A percentile compares a stretch with the other conserved stretches of the same genome.
These are phyloP conservation scores for Rubia yunnanensis DNA, from an alignment of 257 asterid genomes.

Conservation along the genomic window DNA sequence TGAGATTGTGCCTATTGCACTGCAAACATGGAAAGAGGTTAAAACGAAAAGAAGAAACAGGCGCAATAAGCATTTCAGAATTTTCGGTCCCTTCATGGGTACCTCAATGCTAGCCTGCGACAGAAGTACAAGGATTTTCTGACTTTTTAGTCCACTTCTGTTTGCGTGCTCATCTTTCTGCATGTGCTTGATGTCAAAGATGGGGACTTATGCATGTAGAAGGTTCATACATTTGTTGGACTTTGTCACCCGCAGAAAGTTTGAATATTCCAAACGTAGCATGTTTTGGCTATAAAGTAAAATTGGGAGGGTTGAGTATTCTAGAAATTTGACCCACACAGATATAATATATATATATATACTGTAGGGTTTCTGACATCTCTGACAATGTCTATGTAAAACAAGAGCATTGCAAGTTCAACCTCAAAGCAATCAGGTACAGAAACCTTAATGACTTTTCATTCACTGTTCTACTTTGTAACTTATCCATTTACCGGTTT, in stretches of 20 bases:
- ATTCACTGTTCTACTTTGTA: background rate
- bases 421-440: background rate
- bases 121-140: background rate
- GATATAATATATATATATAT: too few species aligned
- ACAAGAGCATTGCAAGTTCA: too few species aligned
- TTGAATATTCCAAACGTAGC: background rate
- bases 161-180: background rate
- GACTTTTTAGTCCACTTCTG: background rate
- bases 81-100: background rate
- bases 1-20: conserved; percentile 9
- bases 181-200: background rate
- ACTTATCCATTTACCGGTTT: background rate
- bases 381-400: too few species aligned
- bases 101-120: background rate
- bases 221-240: background rate
- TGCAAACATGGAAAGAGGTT: background rate
- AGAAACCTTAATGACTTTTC: background rate
- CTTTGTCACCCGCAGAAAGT: background rate
- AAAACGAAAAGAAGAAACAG: background rate
- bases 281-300: background rate
- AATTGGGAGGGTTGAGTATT: background rate
- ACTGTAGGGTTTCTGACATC: background rate
- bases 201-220: background rate
- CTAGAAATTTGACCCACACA: background rate
- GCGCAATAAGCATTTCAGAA: background rate